phyloP scores from a whole-genome alignment of 495 filamentous ascomycete species.

The Daldinia bambusicola region DNA sequence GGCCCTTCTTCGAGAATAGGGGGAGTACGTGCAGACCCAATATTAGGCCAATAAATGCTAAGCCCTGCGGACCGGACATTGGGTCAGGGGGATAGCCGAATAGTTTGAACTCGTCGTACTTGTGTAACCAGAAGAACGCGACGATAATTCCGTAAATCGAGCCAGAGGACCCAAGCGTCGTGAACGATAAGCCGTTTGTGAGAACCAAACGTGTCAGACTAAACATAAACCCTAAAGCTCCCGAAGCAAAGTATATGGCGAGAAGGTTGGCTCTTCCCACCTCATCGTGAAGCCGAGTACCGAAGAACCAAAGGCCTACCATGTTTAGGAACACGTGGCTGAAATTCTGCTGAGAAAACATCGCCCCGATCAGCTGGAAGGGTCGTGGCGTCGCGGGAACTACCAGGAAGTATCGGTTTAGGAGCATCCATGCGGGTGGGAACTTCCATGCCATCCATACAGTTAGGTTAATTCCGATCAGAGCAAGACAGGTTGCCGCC shows the following conservation, averaged over 20 bases:
- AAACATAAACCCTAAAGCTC: slow-evolving; percentile 71
- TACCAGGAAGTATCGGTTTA: slow-evolving; percentile 83
- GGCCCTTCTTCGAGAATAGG: slow-evolving; percentile 46
- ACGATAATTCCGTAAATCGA: slow-evolving; percentile 74
- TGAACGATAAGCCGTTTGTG: slow-evolving; percentile 44
- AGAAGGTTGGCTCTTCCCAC: slow-evolving; percentile 88
- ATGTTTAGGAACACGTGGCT: slow-evolving; percentile 79
- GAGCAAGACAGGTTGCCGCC: slow-evolving; percentile 74
- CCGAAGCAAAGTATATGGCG: slow-evolving; percentile 76
- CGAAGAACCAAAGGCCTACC: slow-evolving; percentile 63
- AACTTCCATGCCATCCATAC: slow-evolving; percentile 73
- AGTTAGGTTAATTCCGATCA: slow-evolving; percentile 72
- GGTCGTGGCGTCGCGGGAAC: slow-evolving; percentile 74
- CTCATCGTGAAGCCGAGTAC: slow-evolving; percentile 76
- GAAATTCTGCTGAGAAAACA: slow-evolving; percentile 80
- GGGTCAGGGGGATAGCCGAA: slow-evolving; percentile 63
- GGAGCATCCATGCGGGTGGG: slow-evolving; percentile 73
- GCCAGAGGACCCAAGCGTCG: slow-evolving; percentile 76
- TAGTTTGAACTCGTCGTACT: slow-evolving; percentile 60
- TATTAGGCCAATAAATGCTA: slow-evolving; percentile 59
- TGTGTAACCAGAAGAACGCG: slow-evolving; percentile 75
- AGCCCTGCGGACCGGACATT: slow-evolving; percentile 61
- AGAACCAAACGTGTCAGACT: slow-evolving; percentile 71
- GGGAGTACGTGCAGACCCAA: slow-evolving; percentile 60
- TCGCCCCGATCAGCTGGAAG: slow-evolving; percentile 70